A percentile compares a stretch with the other conserved stretches of the same genome.
Evolutionary conservation across 139 green algal species (phyloP).

Genomic region (Coelastrella sp.): DNA sequence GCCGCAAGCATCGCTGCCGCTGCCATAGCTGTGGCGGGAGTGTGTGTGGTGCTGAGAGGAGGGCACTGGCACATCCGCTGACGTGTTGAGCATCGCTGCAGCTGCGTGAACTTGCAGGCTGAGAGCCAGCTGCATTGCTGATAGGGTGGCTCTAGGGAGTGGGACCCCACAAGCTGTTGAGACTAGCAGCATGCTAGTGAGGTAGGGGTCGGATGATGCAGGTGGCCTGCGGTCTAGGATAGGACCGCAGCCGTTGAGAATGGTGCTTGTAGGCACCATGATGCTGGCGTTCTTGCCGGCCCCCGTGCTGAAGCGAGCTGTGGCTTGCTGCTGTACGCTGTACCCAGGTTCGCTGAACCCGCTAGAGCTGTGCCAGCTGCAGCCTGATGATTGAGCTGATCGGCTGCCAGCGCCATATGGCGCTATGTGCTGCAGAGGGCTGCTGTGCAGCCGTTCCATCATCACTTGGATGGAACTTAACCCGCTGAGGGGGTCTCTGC

Average conservation of each 20-base stretch:
- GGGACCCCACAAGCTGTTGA: constrained; percentile 77
- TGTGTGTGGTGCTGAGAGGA: constrained; percentile 1
- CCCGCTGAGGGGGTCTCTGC: constrained; percentile 62
- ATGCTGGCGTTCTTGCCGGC: constrained; percentile 70
- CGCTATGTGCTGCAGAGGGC: neutral
- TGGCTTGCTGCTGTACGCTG: neutral
- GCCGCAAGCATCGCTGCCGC: neutral
- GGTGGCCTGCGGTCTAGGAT: constrained; percentile 83
- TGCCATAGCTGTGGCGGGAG: constrained; percentile 11
- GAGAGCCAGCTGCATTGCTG: constrained; percentile 11
- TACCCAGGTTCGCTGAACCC: neutral
- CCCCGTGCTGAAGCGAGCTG: constrained; percentile 67
- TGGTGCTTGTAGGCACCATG: constrained; percentile 66
- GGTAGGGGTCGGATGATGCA: constrained; percentile 86
- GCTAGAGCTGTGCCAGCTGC: constrained; percentile 32
- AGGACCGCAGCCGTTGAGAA: constrained; percentile 67
- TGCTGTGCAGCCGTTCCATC: constrained; percentile 39
- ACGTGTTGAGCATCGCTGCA: neutral
- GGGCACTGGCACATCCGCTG: neutral
- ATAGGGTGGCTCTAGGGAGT: constrained; percentile 30
- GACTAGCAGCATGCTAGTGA: constrained; percentile 81
- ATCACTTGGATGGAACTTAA: constrained; percentile 13
- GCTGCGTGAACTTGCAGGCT: neutral
- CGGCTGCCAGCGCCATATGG: too few species aligned
- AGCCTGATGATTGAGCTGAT: neutral